Conservation (phyloP, 2,329 filamentous ascomycete genomes). For the Ceratocystis alfenasii region DNA sequence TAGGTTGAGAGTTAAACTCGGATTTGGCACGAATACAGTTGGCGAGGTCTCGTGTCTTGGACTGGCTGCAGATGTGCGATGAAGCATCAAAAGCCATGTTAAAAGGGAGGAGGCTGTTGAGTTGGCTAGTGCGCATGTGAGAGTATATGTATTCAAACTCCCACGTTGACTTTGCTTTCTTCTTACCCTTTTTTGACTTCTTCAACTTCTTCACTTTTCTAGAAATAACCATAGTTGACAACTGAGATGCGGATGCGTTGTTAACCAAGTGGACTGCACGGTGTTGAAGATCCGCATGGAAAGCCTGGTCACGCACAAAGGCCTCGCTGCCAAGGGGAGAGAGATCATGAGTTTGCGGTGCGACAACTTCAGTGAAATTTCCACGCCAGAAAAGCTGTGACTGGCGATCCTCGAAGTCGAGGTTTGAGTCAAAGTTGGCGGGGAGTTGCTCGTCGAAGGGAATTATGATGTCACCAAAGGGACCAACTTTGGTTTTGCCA, state of each 20-base stretch:
- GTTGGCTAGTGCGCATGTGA: not conserved
- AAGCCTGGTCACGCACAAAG: conserved; percentile 37
- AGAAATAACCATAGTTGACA: conserved; percentile 47
- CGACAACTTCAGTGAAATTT: conserved; percentile 15
- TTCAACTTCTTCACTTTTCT: conserved; percentile 30
- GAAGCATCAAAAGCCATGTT: conserved; percentile 21
- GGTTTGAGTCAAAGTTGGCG: conserved; percentile 31
- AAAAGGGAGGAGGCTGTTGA: conserved; percentile 37
- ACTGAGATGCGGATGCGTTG: conserved; percentile 40
- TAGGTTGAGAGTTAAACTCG: conserved; percentile 35
- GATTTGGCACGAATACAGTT: conserved; percentile 39
- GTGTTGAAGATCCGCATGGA: conserved; percentile 58
- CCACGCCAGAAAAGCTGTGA: conserved; percentile 64
- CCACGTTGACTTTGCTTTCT: not conserved
- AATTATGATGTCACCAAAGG: conserved; percentile 66
- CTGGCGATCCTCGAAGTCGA: conserved; percentile 48
- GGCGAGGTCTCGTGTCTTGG: not conserved
- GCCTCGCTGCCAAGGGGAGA: conserved; percentile 35
- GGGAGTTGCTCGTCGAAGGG: conserved; percentile 36
- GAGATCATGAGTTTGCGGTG: not conserved
- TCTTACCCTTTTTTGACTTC: not conserved
- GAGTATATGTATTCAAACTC: conserved; percentile 19
- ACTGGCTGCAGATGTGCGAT: conserved; percentile 14
- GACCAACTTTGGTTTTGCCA: conserved; percentile 58
- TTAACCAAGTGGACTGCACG: conserved; percentile 59